Conservation (phyloP, 2,329 filamentous ascomycete species). For the Fusarium anthophilum region DNA sequence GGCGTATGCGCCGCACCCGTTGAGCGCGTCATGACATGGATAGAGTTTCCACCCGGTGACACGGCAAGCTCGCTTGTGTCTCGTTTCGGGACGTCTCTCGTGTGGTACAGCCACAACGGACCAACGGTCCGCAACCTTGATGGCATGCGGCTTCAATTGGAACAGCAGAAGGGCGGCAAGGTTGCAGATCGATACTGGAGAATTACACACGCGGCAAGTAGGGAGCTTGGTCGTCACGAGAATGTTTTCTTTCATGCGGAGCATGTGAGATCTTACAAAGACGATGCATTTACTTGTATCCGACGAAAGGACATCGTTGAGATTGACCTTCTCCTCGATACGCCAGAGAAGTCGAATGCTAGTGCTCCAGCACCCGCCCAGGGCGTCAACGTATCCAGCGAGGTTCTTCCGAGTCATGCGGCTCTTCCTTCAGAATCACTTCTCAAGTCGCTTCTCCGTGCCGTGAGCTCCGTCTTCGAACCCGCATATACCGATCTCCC, state of each 20-base stretch:
- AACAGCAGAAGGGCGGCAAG: slow-evolving; percentile 65
- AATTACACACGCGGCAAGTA: slow-evolving; percentile 82
- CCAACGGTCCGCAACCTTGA: slow-evolving; percentile 63
- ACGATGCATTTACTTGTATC: slow-evolving; percentile 84
- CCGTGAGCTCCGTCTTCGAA: slow-evolving; percentile 57
- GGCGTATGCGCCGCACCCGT: slow-evolving; percentile 80
- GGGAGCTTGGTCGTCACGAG: slow-evolving; percentile 87
- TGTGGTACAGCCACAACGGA: slow-evolving; percentile 49
- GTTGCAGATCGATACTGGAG: slow-evolving; percentile 64
- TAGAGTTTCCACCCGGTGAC: slow-evolving; percentile 67
- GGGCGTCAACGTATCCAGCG: slow-evolving; percentile 25
- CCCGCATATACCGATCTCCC: slow-evolving; percentile 45
- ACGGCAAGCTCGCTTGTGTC: slow-evolving; percentile 46
- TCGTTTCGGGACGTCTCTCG: slow-evolving; percentile 47
- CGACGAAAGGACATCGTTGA: slow-evolving; percentile 79
- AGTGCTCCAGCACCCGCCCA: slow-evolving; percentile 32
- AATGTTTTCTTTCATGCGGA: slow-evolving; percentile 82
- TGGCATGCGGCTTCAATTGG: slow-evolving; percentile 71
- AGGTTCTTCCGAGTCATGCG: slow-evolving; percentile 7
- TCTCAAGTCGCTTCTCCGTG: slow-evolving; percentile 57
- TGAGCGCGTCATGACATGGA: slow-evolving; percentile 73
- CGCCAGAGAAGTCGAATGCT: slow-evolving; percentile 39
- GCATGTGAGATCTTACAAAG: slow-evolving; percentile 78
- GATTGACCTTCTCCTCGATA: slow-evolving; percentile 66
- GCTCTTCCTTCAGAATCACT: slow-evolving; percentile 51